These are phyloP conservation scores for Batkoa obscura DNA, from an alignment of 371 early-diverging fungal species.

Conservation along the genomic window DNA sequence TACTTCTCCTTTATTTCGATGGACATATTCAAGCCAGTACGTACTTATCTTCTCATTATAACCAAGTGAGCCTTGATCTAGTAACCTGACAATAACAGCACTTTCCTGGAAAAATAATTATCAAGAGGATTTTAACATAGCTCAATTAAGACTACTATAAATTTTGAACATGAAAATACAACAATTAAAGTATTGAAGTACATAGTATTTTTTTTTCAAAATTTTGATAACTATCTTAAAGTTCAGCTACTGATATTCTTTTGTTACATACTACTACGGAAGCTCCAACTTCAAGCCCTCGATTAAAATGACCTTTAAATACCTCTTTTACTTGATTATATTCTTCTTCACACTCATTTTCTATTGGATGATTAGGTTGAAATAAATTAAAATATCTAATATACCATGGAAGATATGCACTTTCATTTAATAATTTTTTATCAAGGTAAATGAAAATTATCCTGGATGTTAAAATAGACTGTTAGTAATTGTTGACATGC, in stretches of 20 bases:
- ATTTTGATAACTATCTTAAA: constrained; percentile 45
- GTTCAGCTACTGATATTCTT: constrained; percentile 30
- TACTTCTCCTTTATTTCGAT: constrained; percentile 49
- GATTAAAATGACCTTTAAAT: constrained; percentile 6
- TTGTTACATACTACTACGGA: constrained; percentile 23
- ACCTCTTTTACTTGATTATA: background rate
- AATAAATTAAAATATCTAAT: too few relatives aligned
- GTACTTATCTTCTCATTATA: constrained; percentile 28
- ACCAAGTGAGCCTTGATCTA: constrained; percentile 28
- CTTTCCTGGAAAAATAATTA: too few relatives aligned
- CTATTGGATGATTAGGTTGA: too few relatives aligned
- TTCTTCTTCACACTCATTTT: too few relatives aligned
- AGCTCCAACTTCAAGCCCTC: constrained; percentile 26
- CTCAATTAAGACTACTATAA: too few relatives aligned
- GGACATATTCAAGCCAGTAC: constrained; percentile 62
- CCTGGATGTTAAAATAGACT: too few relatives aligned
- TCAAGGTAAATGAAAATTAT: too few relatives aligned
- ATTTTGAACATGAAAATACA: constrained; percentile 44
- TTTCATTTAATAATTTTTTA: too few relatives aligned
- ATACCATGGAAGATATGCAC: too few relatives aligned
- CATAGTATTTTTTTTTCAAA: constrained; percentile 16
- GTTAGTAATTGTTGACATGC: too few relatives aligned
- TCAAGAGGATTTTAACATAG: too few relatives aligned
- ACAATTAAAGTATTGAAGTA: constrained; percentile 28
- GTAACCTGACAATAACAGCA: constrained; percentile 32